phyloP scores from a whole-genome alignment of 805 yeast species.

The Barnettozyma californica region DNA sequence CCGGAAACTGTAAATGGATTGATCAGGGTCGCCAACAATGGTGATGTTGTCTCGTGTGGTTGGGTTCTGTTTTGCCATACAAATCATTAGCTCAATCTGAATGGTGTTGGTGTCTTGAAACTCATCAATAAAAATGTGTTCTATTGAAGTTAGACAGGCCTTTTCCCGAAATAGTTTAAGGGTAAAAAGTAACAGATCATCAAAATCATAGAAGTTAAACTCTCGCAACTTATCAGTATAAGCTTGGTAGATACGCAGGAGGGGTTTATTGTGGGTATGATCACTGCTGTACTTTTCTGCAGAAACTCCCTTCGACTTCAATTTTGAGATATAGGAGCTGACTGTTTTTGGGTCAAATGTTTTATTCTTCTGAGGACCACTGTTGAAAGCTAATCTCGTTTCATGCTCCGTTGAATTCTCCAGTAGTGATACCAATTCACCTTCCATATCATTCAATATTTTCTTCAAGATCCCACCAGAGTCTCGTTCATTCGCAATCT shows the following conservation, averaged over 20 bases:
- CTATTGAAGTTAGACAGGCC: slow-evolving; percentile 27
- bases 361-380: neutral
- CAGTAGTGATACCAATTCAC: slow-evolving; percentile 1
- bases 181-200: slow-evolving; percentile 66
- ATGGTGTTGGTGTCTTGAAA: slow-evolving; percentile 86
- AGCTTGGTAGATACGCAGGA: slow-evolving; percentile 38
- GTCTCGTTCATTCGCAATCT: slow-evolving; percentile 66
- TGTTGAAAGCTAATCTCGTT: neutral
- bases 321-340: slow-evolving; percentile 37
- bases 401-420: neutral
- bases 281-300: slow-evolving; percentile 36
- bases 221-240: slow-evolving; percentile 47
- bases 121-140: slow-evolving; percentile 86
- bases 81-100: slow-evolving; percentile 65
- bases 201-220: slow-evolving; percentile 64
- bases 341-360: slow-evolving; percentile 10
- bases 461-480: slow-evolving; percentile 40
- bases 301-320: slow-evolving; percentile 48
- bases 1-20: slow-evolving; percentile 85
- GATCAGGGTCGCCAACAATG: slow-evolving; percentile 96
- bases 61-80: slow-evolving; percentile 38
- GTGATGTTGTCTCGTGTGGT: slow-evolving; percentile 54
- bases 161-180: slow-evolving; percentile 38
- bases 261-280: slow-evolving; percentile 26
- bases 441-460: slow-evolving; percentile 25